Evolutionary conservation across 257 asterid genomes (phyloP).

Genomic region (Scutellaria minor): DNA sequence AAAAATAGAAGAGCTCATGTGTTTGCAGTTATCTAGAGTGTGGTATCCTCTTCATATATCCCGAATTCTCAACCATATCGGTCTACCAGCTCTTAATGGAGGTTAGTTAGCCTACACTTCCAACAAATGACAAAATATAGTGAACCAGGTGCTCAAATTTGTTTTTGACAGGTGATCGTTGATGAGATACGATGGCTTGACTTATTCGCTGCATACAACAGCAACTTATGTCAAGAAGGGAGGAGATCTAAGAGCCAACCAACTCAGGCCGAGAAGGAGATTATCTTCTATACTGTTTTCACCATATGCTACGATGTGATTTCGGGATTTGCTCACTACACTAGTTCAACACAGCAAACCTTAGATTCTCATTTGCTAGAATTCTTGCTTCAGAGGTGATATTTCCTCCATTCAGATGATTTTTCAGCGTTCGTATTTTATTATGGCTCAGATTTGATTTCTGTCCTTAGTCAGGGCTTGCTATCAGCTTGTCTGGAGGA

Average conservation of each 20-base stretch:
- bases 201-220: constrained; percentile 58
- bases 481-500: constrained; percentile 73
- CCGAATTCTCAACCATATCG: constrained; percentile 62
- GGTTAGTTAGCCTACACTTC: constrained; percentile 45
- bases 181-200: constrained; percentile 88
- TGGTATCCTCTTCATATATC: constrained; percentile 65
- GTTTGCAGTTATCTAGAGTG: constrained; percentile 75
- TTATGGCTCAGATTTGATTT: constrained; percentile 33
- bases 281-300: constrained; percentile 58
- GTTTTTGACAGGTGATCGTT: constrained; percentile 56
- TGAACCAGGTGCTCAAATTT: constrained; percentile 29
- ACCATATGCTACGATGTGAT: constrained; percentile 77
- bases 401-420: constrained; percentile 17
- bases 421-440: constrained; percentile 9
- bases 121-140: background rate
- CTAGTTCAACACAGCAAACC: constrained; percentile 59
- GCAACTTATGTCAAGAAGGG: constrained; percentile 47
- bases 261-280: constrained; percentile 75
- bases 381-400: constrained; percentile 77
- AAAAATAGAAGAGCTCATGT: constrained; percentile 25
- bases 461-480: constrained; percentile 65
- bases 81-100: constrained; percentile 82
- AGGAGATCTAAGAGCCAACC: constrained; percentile 59
- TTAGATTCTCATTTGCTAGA: constrained; percentile 59
- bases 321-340: constrained; percentile 77